phyloP scores from a whole-genome alignment of 805 yeast species.

The Ogataea wickerhamii region DNA sequence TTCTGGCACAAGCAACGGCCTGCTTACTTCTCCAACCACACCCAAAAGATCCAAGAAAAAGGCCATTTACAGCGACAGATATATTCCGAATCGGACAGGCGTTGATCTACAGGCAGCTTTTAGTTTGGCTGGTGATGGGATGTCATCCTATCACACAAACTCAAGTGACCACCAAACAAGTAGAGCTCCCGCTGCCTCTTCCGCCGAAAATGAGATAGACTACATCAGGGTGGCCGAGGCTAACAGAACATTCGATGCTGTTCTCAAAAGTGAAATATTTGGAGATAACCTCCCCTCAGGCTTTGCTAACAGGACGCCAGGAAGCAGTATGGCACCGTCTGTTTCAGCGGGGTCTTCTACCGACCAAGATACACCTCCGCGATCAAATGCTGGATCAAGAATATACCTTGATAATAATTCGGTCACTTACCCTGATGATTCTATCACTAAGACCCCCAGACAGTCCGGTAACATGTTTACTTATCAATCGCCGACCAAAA shows the following conservation, averaged over 20 bases:
- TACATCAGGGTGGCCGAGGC: slow-evolving; percentile 74
- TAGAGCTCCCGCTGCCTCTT: slow-evolving; percentile 20
- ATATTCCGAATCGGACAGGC: slow-evolving; percentile 84
- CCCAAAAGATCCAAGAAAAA: slow-evolving; percentile 44
- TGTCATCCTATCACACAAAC: slow-evolving; percentile 9
- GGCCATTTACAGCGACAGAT: slow-evolving; percentile 72
- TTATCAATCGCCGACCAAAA: slow-evolving; percentile 66
- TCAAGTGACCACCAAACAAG: slow-evolving; percentile 4
- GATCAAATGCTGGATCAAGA: slow-evolving; percentile 22
- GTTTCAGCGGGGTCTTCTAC: slow-evolving; percentile 13
- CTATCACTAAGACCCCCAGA: slow-evolving; percentile 29
- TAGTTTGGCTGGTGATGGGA: slow-evolving; percentile 37
- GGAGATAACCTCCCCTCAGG: slow-evolving; percentile 72
- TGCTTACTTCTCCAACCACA: slow-evolving; percentile 39
- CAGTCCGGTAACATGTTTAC: slow-evolving; percentile 60
- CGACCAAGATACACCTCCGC: slow-evolving; percentile 28
- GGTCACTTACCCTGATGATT: slow-evolving; percentile 16
- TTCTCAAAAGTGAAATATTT: slow-evolving; percentile 84
- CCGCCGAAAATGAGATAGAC: slow-evolving; percentile 58
- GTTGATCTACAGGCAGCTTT: slow-evolving; percentile 85
- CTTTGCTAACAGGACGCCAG: slow-evolving; percentile 14
- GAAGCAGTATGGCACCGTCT: slow-evolving; percentile 10
- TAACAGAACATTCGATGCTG: slow-evolving; percentile 79
- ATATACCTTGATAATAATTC: slow-evolving; percentile 11
- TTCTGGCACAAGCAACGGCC: slow-evolving; percentile 11